phyloP scores from a whole-genome alignment of 176 grass and related monocot species.

The Carex cristatella region DNA sequence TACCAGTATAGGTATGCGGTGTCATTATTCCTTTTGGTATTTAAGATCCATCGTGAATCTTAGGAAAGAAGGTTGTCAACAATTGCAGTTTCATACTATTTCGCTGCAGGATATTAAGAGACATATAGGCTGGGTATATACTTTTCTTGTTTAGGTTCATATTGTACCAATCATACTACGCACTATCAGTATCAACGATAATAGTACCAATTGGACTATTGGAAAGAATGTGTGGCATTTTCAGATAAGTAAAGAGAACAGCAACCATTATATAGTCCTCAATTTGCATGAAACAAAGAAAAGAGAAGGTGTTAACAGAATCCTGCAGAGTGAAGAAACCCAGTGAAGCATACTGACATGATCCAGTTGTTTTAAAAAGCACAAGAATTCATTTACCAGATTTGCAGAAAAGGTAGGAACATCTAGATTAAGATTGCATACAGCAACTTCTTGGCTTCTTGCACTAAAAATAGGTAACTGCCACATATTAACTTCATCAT shows the following conservation, averaged over 20 bases:
- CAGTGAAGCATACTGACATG: not conserved
- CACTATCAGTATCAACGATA: not conserved
- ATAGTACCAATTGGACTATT: not conserved
- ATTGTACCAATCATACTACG: not conserved
- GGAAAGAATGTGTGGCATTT: not conserved
- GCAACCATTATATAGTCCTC: not conserved
- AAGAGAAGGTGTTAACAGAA: too few relatives aligned
- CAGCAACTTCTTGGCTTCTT: not conserved
- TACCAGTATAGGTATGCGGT: constrained; percentile 75
- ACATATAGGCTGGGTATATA: not conserved
- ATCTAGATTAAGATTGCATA: not conserved
- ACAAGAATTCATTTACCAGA: not conserved
- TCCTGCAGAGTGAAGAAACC: too few relatives aligned
- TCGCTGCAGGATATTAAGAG: not conserved
- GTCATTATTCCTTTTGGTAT: not conserved
- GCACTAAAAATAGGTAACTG: not conserved
- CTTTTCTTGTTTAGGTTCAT: not conserved
- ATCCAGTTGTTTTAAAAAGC: not conserved
- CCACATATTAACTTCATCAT: not conserved
- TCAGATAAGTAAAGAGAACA: not conserved
- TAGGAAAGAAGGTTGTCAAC: constrained; percentile 1
- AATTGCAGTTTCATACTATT: not conserved
- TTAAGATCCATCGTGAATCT: not conserved
- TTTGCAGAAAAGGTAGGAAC: not conserved
- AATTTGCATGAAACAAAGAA: not conserved